Base-by-base conservation (phyloP, 2,329 filamentous ascomycete species). In the Dothistroma pini region DNA sequence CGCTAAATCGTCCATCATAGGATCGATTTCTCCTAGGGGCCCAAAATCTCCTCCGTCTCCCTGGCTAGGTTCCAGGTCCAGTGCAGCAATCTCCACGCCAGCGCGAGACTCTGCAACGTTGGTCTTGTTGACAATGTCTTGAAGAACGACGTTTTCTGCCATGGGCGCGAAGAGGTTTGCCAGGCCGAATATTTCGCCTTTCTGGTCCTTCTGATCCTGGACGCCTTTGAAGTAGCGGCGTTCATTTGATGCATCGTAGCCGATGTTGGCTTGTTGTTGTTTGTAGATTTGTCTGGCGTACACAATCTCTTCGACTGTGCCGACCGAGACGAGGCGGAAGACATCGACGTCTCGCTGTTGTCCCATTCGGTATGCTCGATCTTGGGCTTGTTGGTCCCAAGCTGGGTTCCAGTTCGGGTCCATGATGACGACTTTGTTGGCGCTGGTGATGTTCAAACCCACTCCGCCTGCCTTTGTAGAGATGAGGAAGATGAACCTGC, bases 241-340 rank as follows among this genome's bases (percentile, higher is more conserved):
- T 75, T 99, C 95, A 5, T 88, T 89, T 0, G 91, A 96, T 0
- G 95, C 95, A 35, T 88, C 96, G 75, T 99, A 97, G 0, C 91
- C 95, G 61, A 99, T 97, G 71, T 97, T 97, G 29, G 95, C 93
- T 77, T 97, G 95, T 71, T 99, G 95, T 72, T 99, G 95, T 75
- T 99, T 99, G 82, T 99, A 99, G 44, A 99, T 95, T 71, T 99
- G 95, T 7, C 95, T 85, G 0, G 93, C 95, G 70, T 99, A 99
- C 8, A 97, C 91, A 57, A 97, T 95, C 75, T 99, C 95, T 72
- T 99, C 95, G 16, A 99, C 91, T 0, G 95, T 97, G 0, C 95
- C 95, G 1, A 90, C 87, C 1, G 90, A 93, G 19, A 99, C 86
- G 1, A 99, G 84, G 4, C 95, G 87, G 74, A 96, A 97, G 0